Evolutionary conservation across 2,329 filamentous ascomycete species (phyloP), one percentile per base, ranked within the genome.

Genomic region (Exophiala aquamarina): DNA sequence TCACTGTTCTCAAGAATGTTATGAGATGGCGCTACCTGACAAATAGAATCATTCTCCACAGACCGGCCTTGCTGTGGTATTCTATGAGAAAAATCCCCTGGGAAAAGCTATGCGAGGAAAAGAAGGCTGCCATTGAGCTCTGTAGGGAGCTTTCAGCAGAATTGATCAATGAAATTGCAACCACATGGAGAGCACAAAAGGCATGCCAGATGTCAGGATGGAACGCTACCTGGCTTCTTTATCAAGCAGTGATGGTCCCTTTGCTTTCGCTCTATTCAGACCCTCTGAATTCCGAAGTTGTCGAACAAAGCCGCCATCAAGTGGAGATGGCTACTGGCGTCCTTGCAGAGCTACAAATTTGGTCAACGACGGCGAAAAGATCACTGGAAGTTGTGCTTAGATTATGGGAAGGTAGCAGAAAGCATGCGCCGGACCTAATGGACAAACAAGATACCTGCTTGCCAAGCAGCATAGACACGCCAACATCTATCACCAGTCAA

Each of bases 11-110:
- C 35, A 55, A 54, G 38, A 57, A 57, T 54, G 79, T 90, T 58
- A 89, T 90, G 83, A 86, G 87, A 64, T 91, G 87, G 87, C 79
- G 87, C 11, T 91, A 87, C 62, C 83, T 87, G 61, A 89, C 89
- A 58, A 76, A 89, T 37, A 83, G 86, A 37, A 85, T 90, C 67
- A 76, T 91, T 1, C 78, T 91, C 17, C 84, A 90, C 64, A 77
- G 87, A 2, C 86, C 87, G 0, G 82, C 85, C 0, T 73, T 92
- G 2, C 75, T 91, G 4, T 84, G 80, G 67, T 70, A 86, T 60
- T 74, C 82, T 61, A 73, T 73, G 74, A 59, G 70, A 55, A 56
- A 77, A 58, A 73, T 77, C 62, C 42, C 77, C 61, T 74, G 74
- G 47, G 66, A 76, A 39, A 69, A 75, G 59, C 67, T 66, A 62